A percentile compares a stretch with the other conserved stretches of the same genome.
phyloP scores from a whole-genome alignment of 140 eudicot species.

The Cichorium intybus region DNA sequence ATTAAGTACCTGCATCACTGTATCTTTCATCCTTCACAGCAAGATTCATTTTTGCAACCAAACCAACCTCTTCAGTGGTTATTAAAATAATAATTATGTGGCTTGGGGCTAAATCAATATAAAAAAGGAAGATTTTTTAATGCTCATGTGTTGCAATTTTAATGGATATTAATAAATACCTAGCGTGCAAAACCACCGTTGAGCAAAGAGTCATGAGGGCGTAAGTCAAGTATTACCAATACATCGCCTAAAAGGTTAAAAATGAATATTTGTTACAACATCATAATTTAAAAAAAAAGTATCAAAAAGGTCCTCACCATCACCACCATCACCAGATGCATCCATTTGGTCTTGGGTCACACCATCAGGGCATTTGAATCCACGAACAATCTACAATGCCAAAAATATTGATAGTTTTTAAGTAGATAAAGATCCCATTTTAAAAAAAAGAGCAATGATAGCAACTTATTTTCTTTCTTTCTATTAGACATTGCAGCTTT shows the following conservation, averaged over 20 bases:
- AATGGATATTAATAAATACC: no score
- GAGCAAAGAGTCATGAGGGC: slow-evolving; percentile 65
- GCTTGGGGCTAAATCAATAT: no score
- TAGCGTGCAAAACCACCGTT: slow-evolving; percentile 92
- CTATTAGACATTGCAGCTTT: no score
- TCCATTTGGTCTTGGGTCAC: slow-evolving; percentile 71
- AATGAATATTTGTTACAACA: not conserved
- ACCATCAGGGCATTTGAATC: slow-evolving; percentile 67
- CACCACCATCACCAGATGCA: slow-evolving; percentile 92
- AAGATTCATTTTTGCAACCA: no score
- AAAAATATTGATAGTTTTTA: slow-evolving; percentile 6
- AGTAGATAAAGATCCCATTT: no score
- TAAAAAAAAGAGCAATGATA: no score
- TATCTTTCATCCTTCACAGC: no score
- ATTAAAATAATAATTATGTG: no score
- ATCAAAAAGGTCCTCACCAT: not conserved
- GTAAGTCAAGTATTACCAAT: slow-evolving; percentile 70
- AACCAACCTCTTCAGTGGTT: no score
- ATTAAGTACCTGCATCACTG: no score
- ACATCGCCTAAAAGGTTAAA: slow-evolving; percentile 66
- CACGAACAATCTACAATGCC: slow-evolving; percentile 54
- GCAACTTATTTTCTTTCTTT: not conserved
- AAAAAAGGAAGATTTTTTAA: no score
- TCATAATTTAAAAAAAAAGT: not conserved
- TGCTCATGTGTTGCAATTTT: no score